phyloP scores from a whole-genome alignment of 2,329 filamentous ascomycete species.

The Teratosphaeria destructans region DNA sequence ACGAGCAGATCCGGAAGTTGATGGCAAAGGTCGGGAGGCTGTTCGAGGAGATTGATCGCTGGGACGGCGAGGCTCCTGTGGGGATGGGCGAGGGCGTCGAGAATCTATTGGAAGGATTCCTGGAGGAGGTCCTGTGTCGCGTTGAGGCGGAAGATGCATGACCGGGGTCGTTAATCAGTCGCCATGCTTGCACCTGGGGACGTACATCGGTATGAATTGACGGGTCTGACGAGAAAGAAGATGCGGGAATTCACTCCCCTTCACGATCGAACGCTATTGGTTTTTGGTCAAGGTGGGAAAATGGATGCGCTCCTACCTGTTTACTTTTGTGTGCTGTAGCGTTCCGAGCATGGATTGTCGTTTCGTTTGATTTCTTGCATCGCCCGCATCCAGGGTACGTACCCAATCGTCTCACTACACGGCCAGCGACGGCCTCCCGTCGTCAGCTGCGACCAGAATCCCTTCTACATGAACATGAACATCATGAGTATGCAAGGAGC shows the following conservation, averaged over 20 bases:
- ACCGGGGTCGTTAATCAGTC: neutral
- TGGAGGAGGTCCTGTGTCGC: conserved; percentile 87
- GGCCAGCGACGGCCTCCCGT: neutral
- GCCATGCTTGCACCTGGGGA: neutral
- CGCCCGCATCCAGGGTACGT: neutral
- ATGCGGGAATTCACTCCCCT: neutral
- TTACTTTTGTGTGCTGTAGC: neutral
- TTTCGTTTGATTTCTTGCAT: neutral
- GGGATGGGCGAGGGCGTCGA: conserved; percentile 88
- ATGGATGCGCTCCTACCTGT: neutral
- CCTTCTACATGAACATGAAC: too few species aligned
- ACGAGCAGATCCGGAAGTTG: conserved; percentile 71
- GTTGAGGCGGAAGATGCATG: conserved; percentile 75
- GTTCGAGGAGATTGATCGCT: conserved; percentile 82
- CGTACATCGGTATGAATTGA: neutral
- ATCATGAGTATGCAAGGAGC: too few species aligned
- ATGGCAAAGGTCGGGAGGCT: conserved; percentile 74
- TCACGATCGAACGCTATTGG: neutral
- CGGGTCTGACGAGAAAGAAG: neutral
- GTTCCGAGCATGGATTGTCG: neutral
- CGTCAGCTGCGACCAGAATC: too few species aligned
- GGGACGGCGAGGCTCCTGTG: conserved; percentile 76
- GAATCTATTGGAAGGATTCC: conserved; percentile 78
- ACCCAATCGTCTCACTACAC: neutral
- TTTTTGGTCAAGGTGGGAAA: neutral